phyloP scores from a whole-genome alignment of 2,329 filamentous ascomycete genomes.

The Plenodomus biglobosus region DNA sequence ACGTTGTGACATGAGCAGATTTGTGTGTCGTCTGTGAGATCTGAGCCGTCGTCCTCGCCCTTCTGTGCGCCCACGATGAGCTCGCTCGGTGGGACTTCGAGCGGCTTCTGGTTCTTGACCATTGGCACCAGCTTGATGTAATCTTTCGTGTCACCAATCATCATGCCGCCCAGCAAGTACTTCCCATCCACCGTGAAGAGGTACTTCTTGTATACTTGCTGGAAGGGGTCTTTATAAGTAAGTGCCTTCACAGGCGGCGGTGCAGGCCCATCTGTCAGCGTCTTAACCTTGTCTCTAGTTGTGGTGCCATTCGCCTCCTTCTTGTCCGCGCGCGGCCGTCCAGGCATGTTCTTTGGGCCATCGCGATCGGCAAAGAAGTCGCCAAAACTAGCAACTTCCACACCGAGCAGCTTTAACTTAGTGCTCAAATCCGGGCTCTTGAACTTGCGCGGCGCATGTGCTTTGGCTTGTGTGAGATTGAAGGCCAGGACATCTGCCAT shows the following conservation, averaged over 20 bases:
- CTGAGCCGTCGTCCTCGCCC: constrained; percentile 73
- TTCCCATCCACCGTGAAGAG: constrained; percentile 88
- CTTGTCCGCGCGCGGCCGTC: constrained; percentile 52
- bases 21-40: constrained; percentile 81
- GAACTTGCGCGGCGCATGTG: constrained; percentile 69
- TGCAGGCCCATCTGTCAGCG: constrained; percentile 57
- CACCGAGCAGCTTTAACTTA: constrained; percentile 84
- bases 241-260: constrained; percentile 73
- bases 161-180: constrained; percentile 91
- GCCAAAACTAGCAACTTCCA: constrained; percentile 90
- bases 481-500: constrained; percentile 92
- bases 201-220: constrained; percentile 90
- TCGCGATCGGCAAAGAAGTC: constrained; percentile 91
- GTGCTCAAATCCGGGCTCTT: constrained; percentile 86
- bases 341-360: constrained; percentile 74
- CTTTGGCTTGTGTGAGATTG: constrained; percentile 81
- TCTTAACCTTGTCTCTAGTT: constrained; percentile 51
- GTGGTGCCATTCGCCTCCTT: constrained; percentile 45
- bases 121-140: constrained; percentile 87
- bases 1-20: constrained; percentile 95
- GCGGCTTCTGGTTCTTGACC: constrained; percentile 77
- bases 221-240: constrained; percentile 86
- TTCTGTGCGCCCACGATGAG: constrained; percentile 79
- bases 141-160: constrained; percentile 90
- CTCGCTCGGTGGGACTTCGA: constrained; percentile 77